Percentiles rank a stretch among this genome's conserved stretches.
Evolutionary conservation across 805 yeast species (phyloP).

Genomic region (Ogataea parapolymorpha): DNA sequence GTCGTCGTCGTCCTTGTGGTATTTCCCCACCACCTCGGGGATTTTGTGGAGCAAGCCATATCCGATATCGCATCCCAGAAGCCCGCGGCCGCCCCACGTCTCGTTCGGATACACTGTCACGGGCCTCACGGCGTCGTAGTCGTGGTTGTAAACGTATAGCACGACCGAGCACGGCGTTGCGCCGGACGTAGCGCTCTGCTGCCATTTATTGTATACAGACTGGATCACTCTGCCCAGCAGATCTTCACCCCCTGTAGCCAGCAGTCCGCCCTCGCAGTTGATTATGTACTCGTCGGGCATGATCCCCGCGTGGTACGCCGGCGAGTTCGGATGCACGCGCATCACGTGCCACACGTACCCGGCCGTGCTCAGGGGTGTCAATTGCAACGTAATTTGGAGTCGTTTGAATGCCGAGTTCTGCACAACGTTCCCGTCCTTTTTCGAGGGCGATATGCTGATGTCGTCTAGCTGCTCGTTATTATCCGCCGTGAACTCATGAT

Average conservation of each 20-base stretch:
- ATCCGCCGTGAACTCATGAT: slow-evolving; percentile 20
- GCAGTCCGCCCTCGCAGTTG: slow-evolving; percentile 81
- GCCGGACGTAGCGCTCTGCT: slow-evolving; percentile 18
- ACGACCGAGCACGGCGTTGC: slow-evolving; percentile 39
- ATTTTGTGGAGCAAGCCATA: slow-evolving; percentile 74
- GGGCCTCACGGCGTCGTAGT: slow-evolving; percentile 80
- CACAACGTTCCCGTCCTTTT: slow-evolving; percentile 17
- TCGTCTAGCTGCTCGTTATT: slow-evolving; percentile 27
- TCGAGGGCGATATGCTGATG: slow-evolving; percentile 22
- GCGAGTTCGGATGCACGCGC: slow-evolving; percentile 67
- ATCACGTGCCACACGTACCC: slow-evolving; percentile 87
- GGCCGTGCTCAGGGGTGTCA: slow-evolving; percentile 71
- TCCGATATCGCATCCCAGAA: slow-evolving; percentile 92
- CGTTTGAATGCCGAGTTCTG: slow-evolving; percentile 41
- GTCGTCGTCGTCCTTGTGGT: slow-evolving; percentile 18
- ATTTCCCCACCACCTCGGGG: slow-evolving; percentile 64
- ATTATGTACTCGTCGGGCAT: slow-evolving; percentile 86
- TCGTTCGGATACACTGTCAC: slow-evolving; percentile 72
- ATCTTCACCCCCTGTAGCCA: slow-evolving; percentile 86
- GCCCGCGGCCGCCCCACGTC: slow-evolving; percentile 80
- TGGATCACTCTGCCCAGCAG: slow-evolving; percentile 64
- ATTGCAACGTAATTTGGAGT: slow-evolving; percentile 68
- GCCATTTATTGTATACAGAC: slow-evolving; percentile 42
- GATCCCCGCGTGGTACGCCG: slow-evolving; percentile 80
- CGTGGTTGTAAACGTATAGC: slow-evolving; percentile 82